These are phyloP conservation scores for Phytophthora macrochlamydospora DNA, from an alignment of 352 stramenopile genomes.

Conservation along the genomic window DNA sequence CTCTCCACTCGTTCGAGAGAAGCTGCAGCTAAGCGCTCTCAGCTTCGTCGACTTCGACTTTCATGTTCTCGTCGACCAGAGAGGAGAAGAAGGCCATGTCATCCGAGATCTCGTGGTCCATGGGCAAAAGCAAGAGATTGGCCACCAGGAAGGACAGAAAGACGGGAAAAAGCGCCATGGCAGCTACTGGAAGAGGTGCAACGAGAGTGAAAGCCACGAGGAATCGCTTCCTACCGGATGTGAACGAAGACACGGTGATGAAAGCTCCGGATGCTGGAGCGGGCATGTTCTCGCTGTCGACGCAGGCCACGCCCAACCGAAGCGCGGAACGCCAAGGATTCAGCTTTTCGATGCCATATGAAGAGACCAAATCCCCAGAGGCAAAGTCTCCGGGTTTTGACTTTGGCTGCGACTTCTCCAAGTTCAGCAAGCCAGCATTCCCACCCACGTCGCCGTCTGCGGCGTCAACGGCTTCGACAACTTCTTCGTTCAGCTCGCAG, in stretches of 20 bases:
- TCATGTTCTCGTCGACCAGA: conserved; percentile 21
- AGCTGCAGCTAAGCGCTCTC: conserved; percentile 11
- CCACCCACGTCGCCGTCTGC: conserved; percentile 30
- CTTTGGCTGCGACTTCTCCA: conserved; percentile 22
- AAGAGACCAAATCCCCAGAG: neutral
- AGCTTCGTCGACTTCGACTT: conserved; percentile 22
- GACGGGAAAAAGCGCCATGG: conserved; percentile 29
- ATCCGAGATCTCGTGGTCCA: conserved; percentile 33
- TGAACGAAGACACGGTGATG: conserved; percentile 33
- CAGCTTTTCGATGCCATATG: conserved; percentile 7
- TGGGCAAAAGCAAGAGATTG: conserved; percentile 42
- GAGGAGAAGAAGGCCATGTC: conserved; percentile 29
- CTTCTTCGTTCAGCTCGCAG: conserved; percentile 45
- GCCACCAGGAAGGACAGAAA: conserved; percentile 47
- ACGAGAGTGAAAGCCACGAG: conserved; percentile 8
- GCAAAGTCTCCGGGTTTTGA: conserved; percentile 18
- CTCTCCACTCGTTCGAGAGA: conserved; percentile 20
- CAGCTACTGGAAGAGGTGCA: conserved; percentile 9
- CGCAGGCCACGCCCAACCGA: conserved; percentile 16
- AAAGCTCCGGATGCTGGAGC: conserved; percentile 18
- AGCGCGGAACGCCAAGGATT: conserved; percentile 5
- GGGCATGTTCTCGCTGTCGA: conserved; percentile 25
- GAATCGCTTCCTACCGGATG: conserved; percentile 24
- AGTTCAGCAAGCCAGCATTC: conserved; percentile 18
- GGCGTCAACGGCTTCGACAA: conserved; percentile 48